A percentile compares a stretch with the other conserved stretches of the same genome.
Evolutionary conservation across 2,329 filamentous ascomycete species (phyloP).

Genomic region (Shiraia bambusicola): DNA sequence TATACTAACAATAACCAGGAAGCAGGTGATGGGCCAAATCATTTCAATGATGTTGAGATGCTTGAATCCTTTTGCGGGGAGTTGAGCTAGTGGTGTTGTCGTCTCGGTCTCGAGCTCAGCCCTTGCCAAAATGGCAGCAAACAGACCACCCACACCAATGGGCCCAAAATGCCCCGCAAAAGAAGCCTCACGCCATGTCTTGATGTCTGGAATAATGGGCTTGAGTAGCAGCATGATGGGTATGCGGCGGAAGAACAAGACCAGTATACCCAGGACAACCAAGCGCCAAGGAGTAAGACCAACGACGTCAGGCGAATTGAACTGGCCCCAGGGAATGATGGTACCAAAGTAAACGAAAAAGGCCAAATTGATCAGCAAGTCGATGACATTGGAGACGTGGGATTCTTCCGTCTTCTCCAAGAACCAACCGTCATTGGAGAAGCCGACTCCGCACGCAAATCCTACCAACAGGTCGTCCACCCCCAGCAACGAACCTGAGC

Average conservation of each 20-base stretch:
- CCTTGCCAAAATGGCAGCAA: slow-evolving; percentile 87
- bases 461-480: slow-evolving; percentile 93
- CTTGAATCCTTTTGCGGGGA: slow-evolving; percentile 60
- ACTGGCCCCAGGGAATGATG: slow-evolving; percentile 94
- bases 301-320: slow-evolving; percentile 67
- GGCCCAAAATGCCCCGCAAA: slow-evolving; percentile 98
- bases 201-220: slow-evolving; percentile 91
- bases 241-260: slow-evolving; percentile 93
- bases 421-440: slow-evolving; percentile 99
- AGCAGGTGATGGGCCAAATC: slow-evolving; percentile 95
- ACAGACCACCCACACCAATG: slow-evolving; percentile 95
- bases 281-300: slow-evolving; percentile 85
- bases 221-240: slow-evolving; percentile 92
- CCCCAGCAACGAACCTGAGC: slow-evolving; percentile 86
- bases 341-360: slow-evolving; percentile 98
- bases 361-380: slow-evolving; percentile 91
- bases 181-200: slow-evolving; percentile 94
- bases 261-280: slow-evolving; percentile 88
- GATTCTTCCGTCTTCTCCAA: slow-evolving; percentile 97
- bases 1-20: slow-evolving; percentile 92
- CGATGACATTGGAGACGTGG: slow-evolving; percentile 98
- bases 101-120: slow-evolving; percentile 81
- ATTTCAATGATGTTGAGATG: slow-evolving; percentile 74
- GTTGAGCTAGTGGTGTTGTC: slow-evolving; percentile 69
- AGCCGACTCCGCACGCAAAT: slow-evolving; percentile 94